Percentiles rank a stretch among this genome's conserved stretches.
Conservation (phyloP, 2,329 filamentous ascomycete species). For the Rachicladosporium sp. region DNA sequence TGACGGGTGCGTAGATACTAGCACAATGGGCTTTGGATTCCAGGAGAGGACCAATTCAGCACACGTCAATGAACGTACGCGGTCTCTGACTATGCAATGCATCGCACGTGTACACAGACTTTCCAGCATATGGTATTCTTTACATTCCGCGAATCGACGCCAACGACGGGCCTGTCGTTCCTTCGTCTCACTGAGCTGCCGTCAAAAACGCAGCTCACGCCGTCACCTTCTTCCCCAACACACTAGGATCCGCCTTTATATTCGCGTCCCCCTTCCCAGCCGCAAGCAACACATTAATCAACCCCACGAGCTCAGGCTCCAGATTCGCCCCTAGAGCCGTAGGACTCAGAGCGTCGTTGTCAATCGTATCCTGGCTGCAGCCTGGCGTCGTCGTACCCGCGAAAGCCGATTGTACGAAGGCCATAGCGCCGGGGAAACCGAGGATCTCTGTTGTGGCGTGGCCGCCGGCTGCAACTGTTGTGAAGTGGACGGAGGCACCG, state of each 20-base stretch:
- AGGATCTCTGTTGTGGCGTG: conserved; percentile 17
- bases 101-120: no score
- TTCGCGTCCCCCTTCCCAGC: conserved; percentile 14
- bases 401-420: conserved; percentile 17
- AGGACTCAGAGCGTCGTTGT: conserved; percentile 11
- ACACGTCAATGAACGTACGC: no score
- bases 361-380: conserved; percentile 11
- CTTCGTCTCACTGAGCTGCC: no score
- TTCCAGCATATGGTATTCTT: no score
- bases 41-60: no score
- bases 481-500: conserved; percentile 16
- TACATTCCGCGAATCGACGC: no score
- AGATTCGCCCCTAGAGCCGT: conserved; percentile 14
- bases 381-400: conserved; percentile 10
- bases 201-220: no score
- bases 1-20: no score
- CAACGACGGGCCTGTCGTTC: no score
- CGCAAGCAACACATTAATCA: conserved; percentile 12
- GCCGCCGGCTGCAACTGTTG: conserved; percentile 15
- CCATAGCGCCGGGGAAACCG: conserved; percentile 12
- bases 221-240: conserved; percentile 2
- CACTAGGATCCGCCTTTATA: conserved; percentile 2
- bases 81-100: no score
- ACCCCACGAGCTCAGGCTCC: conserved; percentile 14
- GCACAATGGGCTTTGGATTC: no score